Percentiles rank a stretch among this genome's conserved stretches.
Evolutionary conservation across 805 yeast genomes (phyloP).

Genomic region (Saturnispora besseyi): DNA sequence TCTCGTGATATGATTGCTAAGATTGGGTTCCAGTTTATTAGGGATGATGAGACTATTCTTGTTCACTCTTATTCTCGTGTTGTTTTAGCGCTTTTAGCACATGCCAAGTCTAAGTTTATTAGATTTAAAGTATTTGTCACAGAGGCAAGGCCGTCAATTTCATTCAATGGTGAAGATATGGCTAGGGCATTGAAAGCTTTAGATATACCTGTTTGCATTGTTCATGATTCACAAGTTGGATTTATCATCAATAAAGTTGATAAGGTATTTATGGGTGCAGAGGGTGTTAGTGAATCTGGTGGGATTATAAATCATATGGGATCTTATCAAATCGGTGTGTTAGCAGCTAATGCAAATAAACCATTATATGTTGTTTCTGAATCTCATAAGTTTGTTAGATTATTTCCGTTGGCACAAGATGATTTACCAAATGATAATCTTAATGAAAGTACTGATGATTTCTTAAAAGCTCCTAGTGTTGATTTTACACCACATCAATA

Average conservation of each 20-base stretch:
- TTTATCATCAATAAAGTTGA: slow-evolving; percentile 84
- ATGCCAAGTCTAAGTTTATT: slow-evolving; percentile 68
- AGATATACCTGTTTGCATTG: slow-evolving; percentile 79
- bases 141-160: slow-evolving; percentile 80
- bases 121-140: slow-evolving; percentile 89
- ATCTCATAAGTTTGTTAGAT: slow-evolving; percentile 89
- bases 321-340: slow-evolving; percentile 86
- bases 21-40: slow-evolving; percentile 78
- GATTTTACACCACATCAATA: slow-evolving; percentile 96
- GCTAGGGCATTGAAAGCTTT: slow-evolving; percentile 55
- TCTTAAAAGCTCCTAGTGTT: slow-evolving; percentile 44
- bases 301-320: slow-evolving; percentile 96
- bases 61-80: slow-evolving; percentile 93
- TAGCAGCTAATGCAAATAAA: slow-evolving; percentile 82
- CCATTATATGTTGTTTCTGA: slow-evolving; percentile 94
- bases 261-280: slow-evolving; percentile 94
- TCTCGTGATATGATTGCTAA: slow-evolving; percentile 83
- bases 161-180: slow-evolving; percentile 72
- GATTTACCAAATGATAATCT: slow-evolving; percentile 56
- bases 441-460: slow-evolving; percentile 21
- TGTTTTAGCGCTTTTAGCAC: slow-evolving; percentile 62
- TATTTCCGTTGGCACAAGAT: slow-evolving; percentile 89
- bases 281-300: slow-evolving; percentile 98
- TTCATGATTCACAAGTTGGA: slow-evolving; percentile 92
- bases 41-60: slow-evolving; percentile 84